These are phyloP conservation scores for Leersia perrieri DNA, from an alignment of 176 grass and related monocot genomes.

Conservation along the genomic window DNA sequence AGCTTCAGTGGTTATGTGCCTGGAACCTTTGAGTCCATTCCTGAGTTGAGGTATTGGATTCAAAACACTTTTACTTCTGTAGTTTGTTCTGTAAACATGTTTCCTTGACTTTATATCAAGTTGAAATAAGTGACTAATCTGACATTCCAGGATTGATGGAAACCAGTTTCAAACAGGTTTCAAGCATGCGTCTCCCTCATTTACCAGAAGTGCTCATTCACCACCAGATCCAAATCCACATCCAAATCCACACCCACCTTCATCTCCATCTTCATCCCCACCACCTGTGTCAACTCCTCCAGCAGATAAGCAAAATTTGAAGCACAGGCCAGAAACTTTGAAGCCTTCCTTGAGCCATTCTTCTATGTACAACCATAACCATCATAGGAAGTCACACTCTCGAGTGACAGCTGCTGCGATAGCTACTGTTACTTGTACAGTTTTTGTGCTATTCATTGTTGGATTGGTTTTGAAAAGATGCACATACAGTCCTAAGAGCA, in stretches of 20 bases:
- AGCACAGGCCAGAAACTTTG: conserved; percentile 44
- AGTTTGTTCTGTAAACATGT: conserved; percentile 7
- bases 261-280: conserved; percentile 9
- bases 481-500: conserved; percentile 31
- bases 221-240: conserved; percentile 38
- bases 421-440: conserved; percentile 45
- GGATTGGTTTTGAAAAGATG: conserved; percentile 56
- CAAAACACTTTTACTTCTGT: neutral
- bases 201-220: conserved; percentile 35
- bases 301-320: conserved; percentile 55
- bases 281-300: conserved; percentile 23
- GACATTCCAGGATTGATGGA: conserved; percentile 69
- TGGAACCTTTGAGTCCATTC: conserved; percentile 70
- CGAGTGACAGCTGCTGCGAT: conserved; percentile 44
- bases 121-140: conserved; percentile 19
- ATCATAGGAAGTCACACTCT: conserved; percentile 45
- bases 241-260: conserved; percentile 22
- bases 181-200: conserved; percentile 30
- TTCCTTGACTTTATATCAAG: conserved; percentile 36
- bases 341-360: conserved; percentile 41
- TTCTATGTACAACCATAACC: conserved; percentile 36
- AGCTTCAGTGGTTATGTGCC: conserved; percentile 88
- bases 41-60: conserved; percentile 59
- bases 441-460: conserved; percentile 49
- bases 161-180: conserved; percentile 66